These are phyloP conservation scores for Malus sieversii DNA, from an alignment of 306 rosid genomes.

Conservation along the genomic window DNA sequence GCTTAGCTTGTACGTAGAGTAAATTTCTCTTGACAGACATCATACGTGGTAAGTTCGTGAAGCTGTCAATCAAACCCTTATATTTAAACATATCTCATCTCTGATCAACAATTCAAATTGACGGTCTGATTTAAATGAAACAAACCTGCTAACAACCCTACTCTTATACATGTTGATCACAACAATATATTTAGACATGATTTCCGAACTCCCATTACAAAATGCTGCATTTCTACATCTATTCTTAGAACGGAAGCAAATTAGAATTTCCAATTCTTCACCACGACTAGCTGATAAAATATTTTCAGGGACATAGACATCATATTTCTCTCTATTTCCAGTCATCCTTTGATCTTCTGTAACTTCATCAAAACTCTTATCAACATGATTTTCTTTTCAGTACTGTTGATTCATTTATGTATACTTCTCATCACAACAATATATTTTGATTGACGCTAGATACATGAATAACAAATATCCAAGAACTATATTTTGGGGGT, in stretches of 20 bases:
- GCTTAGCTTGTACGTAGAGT: neutral
- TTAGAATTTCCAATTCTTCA: too few species aligned
- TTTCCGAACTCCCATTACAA: neutral
- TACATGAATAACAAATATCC: neutral
- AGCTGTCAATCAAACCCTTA: neutral
- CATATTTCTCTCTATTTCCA: too few species aligned
- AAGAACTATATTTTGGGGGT: neutral
- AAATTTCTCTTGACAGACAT: neutral
- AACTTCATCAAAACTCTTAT: too few species aligned
- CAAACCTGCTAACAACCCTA: neutral
- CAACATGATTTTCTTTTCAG: too few species aligned
- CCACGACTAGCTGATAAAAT: too few species aligned
- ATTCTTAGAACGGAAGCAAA: too few species aligned
- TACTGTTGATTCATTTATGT: too few species aligned
- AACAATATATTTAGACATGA: neutral
- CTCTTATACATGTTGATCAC: neutral
- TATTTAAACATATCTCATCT: neutral
- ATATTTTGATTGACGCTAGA: neutral
- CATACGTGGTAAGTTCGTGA: neutral
- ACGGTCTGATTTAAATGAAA: neutral
- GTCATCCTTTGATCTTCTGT: too few species aligned
- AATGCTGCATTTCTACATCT: too few species aligned
- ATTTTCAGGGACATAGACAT: too few species aligned
- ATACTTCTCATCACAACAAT: too few species aligned
- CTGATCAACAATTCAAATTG: neutral